A percentile compares a stretch with the other conserved stretches of the same genome.
Conservation (phyloP, 2,329 filamentous ascomycete species). For the Pseudopyricularia cyperi region DNA sequence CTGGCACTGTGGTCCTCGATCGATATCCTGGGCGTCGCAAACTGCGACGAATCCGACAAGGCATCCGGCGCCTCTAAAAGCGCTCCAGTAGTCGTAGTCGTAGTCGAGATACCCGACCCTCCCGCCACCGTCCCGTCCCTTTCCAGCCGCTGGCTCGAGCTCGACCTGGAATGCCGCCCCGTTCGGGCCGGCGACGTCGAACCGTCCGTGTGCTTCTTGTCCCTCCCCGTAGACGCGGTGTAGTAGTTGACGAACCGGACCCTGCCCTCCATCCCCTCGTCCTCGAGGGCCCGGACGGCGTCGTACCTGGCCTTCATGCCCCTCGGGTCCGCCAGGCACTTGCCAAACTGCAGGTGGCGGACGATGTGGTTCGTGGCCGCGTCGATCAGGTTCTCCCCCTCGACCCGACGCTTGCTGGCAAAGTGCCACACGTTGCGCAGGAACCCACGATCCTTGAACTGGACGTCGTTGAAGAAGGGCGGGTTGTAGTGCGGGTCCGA, state of each 20-base stretch:
- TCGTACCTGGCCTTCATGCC: conserved; percentile 59
- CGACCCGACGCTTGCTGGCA: conserved; percentile 62
- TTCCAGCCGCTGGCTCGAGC: not conserved
- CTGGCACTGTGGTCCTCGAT: conserved; percentile 29
- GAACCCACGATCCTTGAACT: conserved; percentile 54
- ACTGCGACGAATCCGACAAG: not conserved
- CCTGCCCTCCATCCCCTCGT: conserved; percentile 46
- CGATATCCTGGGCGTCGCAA: conserved; percentile 26
- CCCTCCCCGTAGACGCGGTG: conserved; percentile 66
- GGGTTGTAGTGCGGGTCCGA: conserved; percentile 60
- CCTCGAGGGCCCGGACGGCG: conserved; percentile 57
- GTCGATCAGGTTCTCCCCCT: conserved; percentile 43
- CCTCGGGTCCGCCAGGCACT: conserved; percentile 64
- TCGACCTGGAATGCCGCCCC: not conserved
- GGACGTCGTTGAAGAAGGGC: conserved; percentile 61
- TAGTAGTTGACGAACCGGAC: conserved; percentile 85
- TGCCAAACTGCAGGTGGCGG: conserved; percentile 74
- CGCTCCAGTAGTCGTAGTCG: not conserved
- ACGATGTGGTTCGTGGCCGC: conserved; percentile 63
- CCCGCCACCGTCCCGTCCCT: not conserved
- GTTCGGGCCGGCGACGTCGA: not conserved
- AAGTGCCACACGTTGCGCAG: conserved; percentile 61
- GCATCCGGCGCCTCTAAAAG: not conserved
- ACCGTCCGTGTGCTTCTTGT: conserved; percentile 32
- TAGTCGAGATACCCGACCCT: not conserved